Percentiles rank a stretch among this genome's conserved stretches.
These are phyloP conservation scores for Mesotaenium endlicherianum DNA, from an alignment of 139 green algal species.

Conservation along the genomic window DNA sequence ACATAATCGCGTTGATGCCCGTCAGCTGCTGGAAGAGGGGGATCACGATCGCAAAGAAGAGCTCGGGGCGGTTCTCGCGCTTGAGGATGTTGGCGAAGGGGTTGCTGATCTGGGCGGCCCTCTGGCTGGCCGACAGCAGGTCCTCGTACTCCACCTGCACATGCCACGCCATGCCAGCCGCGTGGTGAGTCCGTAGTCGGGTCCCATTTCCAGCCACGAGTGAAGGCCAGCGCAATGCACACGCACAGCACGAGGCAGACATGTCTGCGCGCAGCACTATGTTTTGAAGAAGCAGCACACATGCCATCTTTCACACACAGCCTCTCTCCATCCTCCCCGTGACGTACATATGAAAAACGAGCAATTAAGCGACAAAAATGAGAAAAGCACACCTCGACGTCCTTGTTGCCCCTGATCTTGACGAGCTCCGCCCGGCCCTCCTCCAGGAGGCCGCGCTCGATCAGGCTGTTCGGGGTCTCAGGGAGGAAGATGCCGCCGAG, in stretches of 20 bases:
- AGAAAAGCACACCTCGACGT: too few relatives aligned
- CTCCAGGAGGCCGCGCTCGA: slow-evolving; percentile 63
- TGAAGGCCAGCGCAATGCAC: too few relatives aligned
- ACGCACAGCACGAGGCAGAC: too few relatives aligned
- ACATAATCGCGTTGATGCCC: slow-evolving; percentile 67
- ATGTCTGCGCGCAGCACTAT: too few relatives aligned
- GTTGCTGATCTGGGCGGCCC: not conserved
- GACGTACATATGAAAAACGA: not conserved
- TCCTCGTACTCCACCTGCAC: too few relatives aligned
- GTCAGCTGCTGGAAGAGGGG: slow-evolving; percentile 68
- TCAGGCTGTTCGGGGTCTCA: slow-evolving; percentile 75
- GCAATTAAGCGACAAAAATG: not conserved
- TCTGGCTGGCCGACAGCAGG: too few relatives aligned
- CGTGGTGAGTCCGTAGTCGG: too few relatives aligned
- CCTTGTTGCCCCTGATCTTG: slow-evolving; percentile 53
- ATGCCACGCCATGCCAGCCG: too few relatives aligned
- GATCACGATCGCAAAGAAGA: slow-evolving; percentile 57
- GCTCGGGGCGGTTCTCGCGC: slow-evolving; percentile 55
- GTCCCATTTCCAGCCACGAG: too few relatives aligned
- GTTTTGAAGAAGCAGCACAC: too few relatives aligned
- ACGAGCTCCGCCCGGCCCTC: slow-evolving; percentile 57
- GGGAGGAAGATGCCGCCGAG: slow-evolving; percentile 66
- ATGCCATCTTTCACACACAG: too few relatives aligned
- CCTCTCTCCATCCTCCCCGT: not conserved
- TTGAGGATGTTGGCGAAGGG: not conserved